These are phyloP conservation scores for Neoboletus brunneissimus DNA, from an alignment of 768 basidiomycete species.

Conservation along the genomic window DNA sequence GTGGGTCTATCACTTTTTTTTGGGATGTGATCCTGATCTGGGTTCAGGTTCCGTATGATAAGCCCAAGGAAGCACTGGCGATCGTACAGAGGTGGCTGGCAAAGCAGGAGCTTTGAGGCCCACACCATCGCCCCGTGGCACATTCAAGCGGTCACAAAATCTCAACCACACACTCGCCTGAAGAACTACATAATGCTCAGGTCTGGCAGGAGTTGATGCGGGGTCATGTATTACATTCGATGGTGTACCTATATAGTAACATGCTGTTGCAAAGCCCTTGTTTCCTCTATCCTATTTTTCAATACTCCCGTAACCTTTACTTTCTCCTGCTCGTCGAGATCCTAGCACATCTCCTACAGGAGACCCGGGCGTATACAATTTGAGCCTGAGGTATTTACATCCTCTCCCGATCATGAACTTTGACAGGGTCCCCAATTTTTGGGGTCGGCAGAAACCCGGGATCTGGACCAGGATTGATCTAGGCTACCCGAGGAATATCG, in stretches of 20 bases:
- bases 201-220: background rate
- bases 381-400: background rate
- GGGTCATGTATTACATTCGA: too few relatives aligned
- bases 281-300: background rate
- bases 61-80: slow-evolving; percentile 51
- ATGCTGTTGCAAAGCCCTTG: background rate
- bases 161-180: too few relatives aligned
- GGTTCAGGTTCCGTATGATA: slow-evolving; percentile 57
- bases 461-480: background rate
- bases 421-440: background rate
- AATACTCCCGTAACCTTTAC: background rate
- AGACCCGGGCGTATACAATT: background rate
- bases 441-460: background rate
- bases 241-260: background rate
- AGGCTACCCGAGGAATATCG: background rate
- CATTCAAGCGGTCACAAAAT: background rate
- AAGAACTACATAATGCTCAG: too few relatives aligned
- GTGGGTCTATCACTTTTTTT: slow-evolving; percentile 32
- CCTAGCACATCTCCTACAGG: background rate
- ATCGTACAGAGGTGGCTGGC: slow-evolving; percentile 51
- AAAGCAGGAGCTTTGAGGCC: slow-evolving; percentile 18
- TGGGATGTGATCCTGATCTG: slow-evolving; percentile 1
- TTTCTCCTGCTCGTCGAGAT: background rate
- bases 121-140: too few relatives aligned
- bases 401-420: too few relatives aligned